A percentile compares a stretch with the other conserved stretches of the same genome.
Evolutionary conservation across 257 asterid species (phyloP).

Genomic region (Cynanchum wilfordii): DNA sequence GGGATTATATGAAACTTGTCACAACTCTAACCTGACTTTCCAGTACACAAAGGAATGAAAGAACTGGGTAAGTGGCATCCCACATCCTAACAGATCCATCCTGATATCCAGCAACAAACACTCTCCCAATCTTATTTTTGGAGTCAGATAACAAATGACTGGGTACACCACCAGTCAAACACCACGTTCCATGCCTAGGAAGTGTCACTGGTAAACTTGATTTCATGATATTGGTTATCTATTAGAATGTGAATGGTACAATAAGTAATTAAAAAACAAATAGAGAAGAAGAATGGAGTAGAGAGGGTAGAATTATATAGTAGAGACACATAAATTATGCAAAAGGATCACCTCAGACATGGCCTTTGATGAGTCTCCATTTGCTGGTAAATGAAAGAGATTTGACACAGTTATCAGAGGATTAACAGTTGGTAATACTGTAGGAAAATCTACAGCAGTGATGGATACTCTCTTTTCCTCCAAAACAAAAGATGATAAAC

Average conservation of each 20-base stretch:
- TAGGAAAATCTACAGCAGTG: constrained; percentile 52
- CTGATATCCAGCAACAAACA: constrained; percentile 73
- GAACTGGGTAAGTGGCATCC: constrained; percentile 84
- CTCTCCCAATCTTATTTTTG: constrained; percentile 43
- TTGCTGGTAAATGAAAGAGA: constrained; percentile 35
- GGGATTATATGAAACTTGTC: constrained; percentile 3
- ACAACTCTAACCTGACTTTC: constrained; percentile 49
- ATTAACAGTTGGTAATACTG: constrained; percentile 54
- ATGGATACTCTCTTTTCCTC: constrained; percentile 33
- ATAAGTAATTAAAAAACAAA: constrained; percentile 19
- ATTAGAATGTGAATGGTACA: constrained; percentile 17
- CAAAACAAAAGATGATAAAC: constrained; percentile 39
- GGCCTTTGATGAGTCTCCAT: constrained; percentile 35
- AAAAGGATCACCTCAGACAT: constrained; percentile 45
- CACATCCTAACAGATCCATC: constrained; percentile 87
- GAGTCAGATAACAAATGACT: constrained; percentile 46
- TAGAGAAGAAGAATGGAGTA: constrained; percentile 17
- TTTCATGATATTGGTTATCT: constrained; percentile 42
- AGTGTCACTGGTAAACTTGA: constrained; percentile 26
- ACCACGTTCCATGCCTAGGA: constrained; percentile 47
- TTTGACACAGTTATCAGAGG: constrained; percentile 68
- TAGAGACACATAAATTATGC: constrained; percentile 3
- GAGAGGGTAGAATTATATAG: constrained; percentile 11
- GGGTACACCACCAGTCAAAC: constrained; percentile 70
- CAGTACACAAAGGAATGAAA: constrained; percentile 48